Conservation (phyloP, 1,139 yeast genomes). For the Hemisphaericaspora lyxosophila region DNA sequence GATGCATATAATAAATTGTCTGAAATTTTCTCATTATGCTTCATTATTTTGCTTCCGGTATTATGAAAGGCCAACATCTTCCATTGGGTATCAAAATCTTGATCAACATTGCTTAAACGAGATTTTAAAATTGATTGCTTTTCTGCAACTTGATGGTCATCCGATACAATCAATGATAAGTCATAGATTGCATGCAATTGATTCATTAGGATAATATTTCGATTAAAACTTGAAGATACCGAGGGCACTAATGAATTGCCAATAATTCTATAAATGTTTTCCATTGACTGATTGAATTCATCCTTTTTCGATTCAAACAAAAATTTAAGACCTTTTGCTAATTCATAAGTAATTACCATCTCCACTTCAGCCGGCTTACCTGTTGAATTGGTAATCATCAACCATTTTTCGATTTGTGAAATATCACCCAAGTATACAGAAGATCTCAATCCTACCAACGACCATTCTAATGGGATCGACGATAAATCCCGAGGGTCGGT, state of each 20-base stretch:
- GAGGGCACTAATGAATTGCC: constrained; percentile 64
- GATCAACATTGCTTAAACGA: constrained; percentile 54
- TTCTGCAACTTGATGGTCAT: constrained; percentile 16
- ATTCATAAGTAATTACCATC: constrained; percentile 58
- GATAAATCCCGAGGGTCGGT: constrained; percentile 23
- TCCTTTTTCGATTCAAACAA: constrained; percentile 32
- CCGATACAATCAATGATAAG: constrained; percentile 34
- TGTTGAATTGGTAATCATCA: constrained; percentile 32
- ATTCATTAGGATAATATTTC: constrained; percentile 55
- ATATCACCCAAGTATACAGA: constrained; percentile 66
- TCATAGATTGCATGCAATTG: constrained; percentile 75
- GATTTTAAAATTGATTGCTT: constrained; percentile 27
- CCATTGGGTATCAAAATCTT: constrained; percentile 64
- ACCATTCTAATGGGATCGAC: constrained; percentile 51
- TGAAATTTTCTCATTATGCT: constrained; percentile 30
- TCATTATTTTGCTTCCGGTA: constrained; percentile 49
- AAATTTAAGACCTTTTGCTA: constrained; percentile 59
- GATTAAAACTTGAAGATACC: constrained; percentile 60
- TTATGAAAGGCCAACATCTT: constrained; percentile 58
- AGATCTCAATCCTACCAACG: constrained; percentile 70
- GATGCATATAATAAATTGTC: constrained; percentile 63
- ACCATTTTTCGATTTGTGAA: constrained; percentile 57
- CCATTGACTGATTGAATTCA: constrained; percentile 39
- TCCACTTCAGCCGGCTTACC: constrained; percentile 51
- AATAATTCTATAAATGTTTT: constrained; percentile 53